phyloP scores from a whole-genome alignment of 2,329 filamentous ascomycete genomes.

The Fusarium buxicola region DNA sequence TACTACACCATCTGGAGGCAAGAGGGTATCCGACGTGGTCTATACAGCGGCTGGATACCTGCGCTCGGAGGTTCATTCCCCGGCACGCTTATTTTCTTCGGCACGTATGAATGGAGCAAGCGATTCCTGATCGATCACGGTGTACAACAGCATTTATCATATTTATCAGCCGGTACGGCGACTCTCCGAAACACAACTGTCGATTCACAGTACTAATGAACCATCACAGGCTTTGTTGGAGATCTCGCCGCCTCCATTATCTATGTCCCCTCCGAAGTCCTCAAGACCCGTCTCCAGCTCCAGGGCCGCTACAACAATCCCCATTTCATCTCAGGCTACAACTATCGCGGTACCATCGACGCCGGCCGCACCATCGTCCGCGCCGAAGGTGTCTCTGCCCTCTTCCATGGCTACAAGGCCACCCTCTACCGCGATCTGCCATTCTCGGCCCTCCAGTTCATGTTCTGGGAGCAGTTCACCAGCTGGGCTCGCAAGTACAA shows the following conservation, averaged over 20 bases:
- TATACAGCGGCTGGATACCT: slow-evolving; percentile 94
- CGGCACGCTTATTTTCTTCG: slow-evolving; percentile 95
- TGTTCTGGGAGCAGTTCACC: slow-evolving; percentile 97
- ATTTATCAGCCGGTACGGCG: slow-evolving; percentile 80
- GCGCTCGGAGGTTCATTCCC: slow-evolving; percentile 93
- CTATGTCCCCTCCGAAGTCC: slow-evolving; percentile 96
- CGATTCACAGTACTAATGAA: slow-evolving; percentile 6
- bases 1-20: slow-evolving; percentile 95
- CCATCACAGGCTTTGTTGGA: slow-evolving; percentile 80
- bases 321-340: slow-evolving; percentile 93
- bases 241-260: slow-evolving; percentile 92
- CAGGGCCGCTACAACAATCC: slow-evolving; percentile 97
- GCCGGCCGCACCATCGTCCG: slow-evolving; percentile 87
- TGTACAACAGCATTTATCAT: slow-evolving; percentile 83
- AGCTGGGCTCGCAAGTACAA: slow-evolving; percentile 82
- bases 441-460: slow-evolving; percentile 96
- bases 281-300: slow-evolving; percentile 96
- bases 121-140: slow-evolving; percentile 86
- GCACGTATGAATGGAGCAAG: slow-evolving; percentile 96
- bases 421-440: slow-evolving; percentile 94
- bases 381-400: slow-evolving; percentile 82
- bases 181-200: neutral
- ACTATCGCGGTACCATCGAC: slow-evolving; percentile 88
- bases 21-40: slow-evolving; percentile 84
- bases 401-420: slow-evolving; percentile 98